Percentiles rank a stretch among this genome's conserved stretches.
Conservation (phyloP, 2,329 filamentous ascomycete genomes). For the Monascus ruber region DNA sequence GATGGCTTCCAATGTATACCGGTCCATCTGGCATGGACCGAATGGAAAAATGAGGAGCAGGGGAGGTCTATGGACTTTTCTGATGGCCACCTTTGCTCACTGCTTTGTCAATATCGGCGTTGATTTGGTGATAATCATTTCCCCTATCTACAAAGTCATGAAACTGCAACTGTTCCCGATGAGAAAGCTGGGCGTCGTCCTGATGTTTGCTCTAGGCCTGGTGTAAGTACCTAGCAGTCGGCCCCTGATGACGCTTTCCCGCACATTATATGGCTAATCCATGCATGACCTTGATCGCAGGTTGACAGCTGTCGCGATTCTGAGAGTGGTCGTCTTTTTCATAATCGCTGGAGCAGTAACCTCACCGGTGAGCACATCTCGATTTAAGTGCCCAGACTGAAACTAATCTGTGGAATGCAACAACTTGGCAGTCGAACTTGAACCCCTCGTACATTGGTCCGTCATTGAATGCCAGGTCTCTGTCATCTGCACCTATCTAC, state of each 20-base stretch:
- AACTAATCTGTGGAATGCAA: no score
- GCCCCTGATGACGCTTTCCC: no score
- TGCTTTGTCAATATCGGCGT: constrained; percentile 11
- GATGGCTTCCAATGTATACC: constrained; percentile 11
- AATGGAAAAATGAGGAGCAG: constrained; percentile 6
- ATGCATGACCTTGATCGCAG: no score
- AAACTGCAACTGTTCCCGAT: constrained; percentile 8
- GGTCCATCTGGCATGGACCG: constrained; percentile 11
- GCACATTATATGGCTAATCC: no score
- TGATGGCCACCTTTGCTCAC: constrained; percentile 7
- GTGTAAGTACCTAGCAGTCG: no score
- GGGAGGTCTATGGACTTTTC: constrained; percentile 11
- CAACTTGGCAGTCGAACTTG: constrained; percentile 6
- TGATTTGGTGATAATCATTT: constrained; percentile 10
- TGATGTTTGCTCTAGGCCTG: no score
- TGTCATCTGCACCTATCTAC: constrained; percentile 15
- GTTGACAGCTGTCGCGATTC: no score
- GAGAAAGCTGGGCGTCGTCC: constrained; percentile 10
- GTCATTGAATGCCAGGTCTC: constrained; percentile 17
- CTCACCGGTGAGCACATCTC: no score
- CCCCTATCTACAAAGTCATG: constrained; percentile 11
- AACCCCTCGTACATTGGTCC: constrained; percentile 17
- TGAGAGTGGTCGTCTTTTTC: no score
- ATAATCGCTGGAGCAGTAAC: no score
- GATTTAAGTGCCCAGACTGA: no score